Evolutionary conservation across 2,329 filamentous ascomycete genomes (phyloP), one percentile per base, ranked within the genome.

Genomic region (Aspergillus pseudoterreus): DNA sequence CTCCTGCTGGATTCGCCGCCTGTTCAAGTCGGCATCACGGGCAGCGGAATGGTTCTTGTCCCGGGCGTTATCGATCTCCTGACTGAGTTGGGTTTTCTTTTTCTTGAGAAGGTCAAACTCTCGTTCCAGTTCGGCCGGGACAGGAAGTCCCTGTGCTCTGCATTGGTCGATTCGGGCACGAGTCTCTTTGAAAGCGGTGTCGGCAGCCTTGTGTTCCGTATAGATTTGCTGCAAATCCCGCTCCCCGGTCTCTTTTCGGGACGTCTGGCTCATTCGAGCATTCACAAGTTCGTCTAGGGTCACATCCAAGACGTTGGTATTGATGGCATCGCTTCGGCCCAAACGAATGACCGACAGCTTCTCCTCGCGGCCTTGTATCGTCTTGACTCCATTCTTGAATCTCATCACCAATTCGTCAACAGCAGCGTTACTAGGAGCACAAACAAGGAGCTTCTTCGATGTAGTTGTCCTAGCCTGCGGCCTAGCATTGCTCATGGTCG

Each of bases 381-480:
- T 92, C 64, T 86, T 92, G 47, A 99, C 81, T 4, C 94, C 94
- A 48, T 83, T 78, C 72, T 95, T 97, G 64, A 99, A 81, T 74
- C 94, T 87, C 69, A 96, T 85, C 15, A 99, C 94, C 56, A 99
- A 70, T 70, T 99, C 94, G 68, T 99, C 94, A 5, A 99, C 94
- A 30, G 94, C 94, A 6, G 94, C 94, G 70, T 99, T 99, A 78
- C 92, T 97, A 12, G 94, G 94, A n/a, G 94, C 94, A 66, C 94
- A 99, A 21, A 99, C 90, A 22, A 99, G 81, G 22, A 99, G 78
- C 70, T 97, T 99, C 73, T 95, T 96, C 2, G 82, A 68, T 1
- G 67, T 64, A 41, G 64, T 69, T 55, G 64, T 68, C 61, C 66
- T 69, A 56, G 59, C 62, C 53, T 57, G 64, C 47, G 62, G 61